Conservation (phyloP, 306 rosid species). For the Vigna unguiculata region DNA sequence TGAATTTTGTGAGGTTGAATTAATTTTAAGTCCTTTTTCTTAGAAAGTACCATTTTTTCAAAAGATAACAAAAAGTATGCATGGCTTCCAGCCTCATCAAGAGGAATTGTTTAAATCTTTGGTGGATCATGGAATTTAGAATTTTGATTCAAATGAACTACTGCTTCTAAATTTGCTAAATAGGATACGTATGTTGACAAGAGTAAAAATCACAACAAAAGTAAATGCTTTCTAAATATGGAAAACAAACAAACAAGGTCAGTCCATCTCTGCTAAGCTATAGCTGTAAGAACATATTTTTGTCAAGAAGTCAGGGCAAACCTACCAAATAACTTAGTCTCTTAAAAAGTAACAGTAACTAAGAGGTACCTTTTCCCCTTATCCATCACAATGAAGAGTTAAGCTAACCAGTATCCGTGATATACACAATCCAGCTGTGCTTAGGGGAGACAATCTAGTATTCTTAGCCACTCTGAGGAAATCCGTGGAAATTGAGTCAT, state of each 20-base stretch:
- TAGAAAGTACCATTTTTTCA: no score
- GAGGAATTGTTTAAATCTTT: conserved; percentile 17
- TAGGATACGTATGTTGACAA: background rate
- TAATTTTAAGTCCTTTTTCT: no score
- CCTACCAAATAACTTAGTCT: conserved; percentile 14
- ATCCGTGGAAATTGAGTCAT: conserved; percentile 32
- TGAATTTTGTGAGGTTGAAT: no score
- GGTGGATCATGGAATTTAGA: background rate
- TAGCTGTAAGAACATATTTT: conserved; percentile 2
- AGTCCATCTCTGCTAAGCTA: background rate
- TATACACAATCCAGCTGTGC: conserved; percentile 23
- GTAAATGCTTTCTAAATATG: background rate
- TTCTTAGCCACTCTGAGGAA: background rate
- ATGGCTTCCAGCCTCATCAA: conserved; percentile 20
- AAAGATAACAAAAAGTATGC: background rate
- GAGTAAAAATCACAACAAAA: conserved; percentile 4
- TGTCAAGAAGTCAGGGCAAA: conserved; percentile 20
- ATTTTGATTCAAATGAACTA: conserved; percentile 9
- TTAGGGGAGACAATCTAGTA: conserved; percentile 1
- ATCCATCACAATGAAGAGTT: background rate
- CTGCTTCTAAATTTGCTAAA: conserved; percentile 13
- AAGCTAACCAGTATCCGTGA: background rate
- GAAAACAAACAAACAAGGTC: conserved; percentile 16
- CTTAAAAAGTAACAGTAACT: conserved; percentile 20
- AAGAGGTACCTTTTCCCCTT: conserved; percentile 20